phyloP scores from a whole-genome alignment of 345 rosid genomes.

The Corchorus capsularis region DNA sequence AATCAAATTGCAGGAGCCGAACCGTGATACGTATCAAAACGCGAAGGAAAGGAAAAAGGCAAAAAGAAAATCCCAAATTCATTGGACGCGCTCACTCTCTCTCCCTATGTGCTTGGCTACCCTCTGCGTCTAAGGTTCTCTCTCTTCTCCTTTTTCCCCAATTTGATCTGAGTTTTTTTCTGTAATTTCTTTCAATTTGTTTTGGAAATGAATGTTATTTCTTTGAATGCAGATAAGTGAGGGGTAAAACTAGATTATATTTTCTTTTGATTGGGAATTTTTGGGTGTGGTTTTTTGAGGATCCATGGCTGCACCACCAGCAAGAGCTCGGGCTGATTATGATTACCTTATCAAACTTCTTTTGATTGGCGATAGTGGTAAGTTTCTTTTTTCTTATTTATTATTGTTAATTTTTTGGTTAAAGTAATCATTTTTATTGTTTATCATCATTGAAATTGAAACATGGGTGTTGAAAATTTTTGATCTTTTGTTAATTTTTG shows the following conservation, averaged over 20 bases:
- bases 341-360: constrained; percentile 83
- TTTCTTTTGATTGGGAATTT: constrained; percentile 12
- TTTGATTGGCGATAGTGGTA: constrained; percentile 78
- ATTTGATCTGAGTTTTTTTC: neutral
- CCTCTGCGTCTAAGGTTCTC: constrained; percentile 17
- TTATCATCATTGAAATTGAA: neutral
- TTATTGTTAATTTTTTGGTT: neutral
- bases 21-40: constrained; percentile 15
- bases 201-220: neutral
- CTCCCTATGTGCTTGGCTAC: constrained; percentile 18
- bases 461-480: neutral
- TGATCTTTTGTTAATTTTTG: neutral
- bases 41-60: constrained; percentile 15
- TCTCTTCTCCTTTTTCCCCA: neutral
- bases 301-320: constrained; percentile 77
- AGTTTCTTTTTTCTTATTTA: neutral
- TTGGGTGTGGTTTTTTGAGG: constrained; percentile 17
- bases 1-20: neutral
- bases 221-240: constrained; percentile 22
- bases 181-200: neutral
- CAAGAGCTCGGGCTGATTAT: constrained; percentile 74
- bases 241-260: neutral
- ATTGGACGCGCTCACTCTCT: constrained; percentile 4
- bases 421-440: neutral
- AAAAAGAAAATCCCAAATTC: constrained; percentile 15